Evolutionary conservation across 1,284 basidiomycete genomes (phyloP).

Genomic region (Ceratobasidium sp.): DNA sequence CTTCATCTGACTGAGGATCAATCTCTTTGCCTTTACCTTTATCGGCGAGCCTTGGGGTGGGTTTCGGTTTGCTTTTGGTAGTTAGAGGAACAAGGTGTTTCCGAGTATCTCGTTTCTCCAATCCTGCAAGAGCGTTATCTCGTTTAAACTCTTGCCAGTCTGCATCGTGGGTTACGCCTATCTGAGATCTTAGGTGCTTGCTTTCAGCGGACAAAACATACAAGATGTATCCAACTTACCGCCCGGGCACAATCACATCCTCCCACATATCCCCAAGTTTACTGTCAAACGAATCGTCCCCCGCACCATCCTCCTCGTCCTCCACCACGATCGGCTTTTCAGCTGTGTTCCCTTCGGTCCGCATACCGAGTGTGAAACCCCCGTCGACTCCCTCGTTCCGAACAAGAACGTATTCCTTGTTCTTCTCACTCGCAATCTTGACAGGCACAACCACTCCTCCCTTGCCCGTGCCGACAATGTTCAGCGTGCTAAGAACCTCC

Average conservation of each 20-base stretch:
- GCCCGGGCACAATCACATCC: constrained; percentile 62
- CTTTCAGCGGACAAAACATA: constrained; percentile 12
- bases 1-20: constrained; percentile 47
- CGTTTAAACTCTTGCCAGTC: constrained; percentile 74
- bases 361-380: constrained; percentile 93
- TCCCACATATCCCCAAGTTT: constrained; percentile 76
- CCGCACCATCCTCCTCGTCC: constrained; percentile 54
- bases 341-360: constrained; percentile 72
- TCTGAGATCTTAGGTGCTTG: constrained; percentile 46
- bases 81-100: constrained; percentile 49
- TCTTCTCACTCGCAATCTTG: constrained; percentile 92
- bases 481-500: constrained; percentile 92
- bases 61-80: constrained; percentile 48
- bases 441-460: constrained; percentile 86
- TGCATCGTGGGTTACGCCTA: constrained; percentile 57
- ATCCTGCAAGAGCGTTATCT: constrained; percentile 70
- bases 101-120: constrained; percentile 63
- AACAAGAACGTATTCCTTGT: constrained; percentile 91
- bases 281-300: constrained; percentile 48
- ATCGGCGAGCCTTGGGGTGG: constrained; percentile 53
- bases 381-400: constrained; percentile 87
- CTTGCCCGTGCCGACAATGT: constrained; percentile 84
- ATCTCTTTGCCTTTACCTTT: constrained; percentile 50
- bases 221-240: constrained; percentile 56
- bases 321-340: constrained; percentile 90